Conservation (phyloP, 176 grass and related monocot species). For the Rhynchospora breviuscula region DNA sequence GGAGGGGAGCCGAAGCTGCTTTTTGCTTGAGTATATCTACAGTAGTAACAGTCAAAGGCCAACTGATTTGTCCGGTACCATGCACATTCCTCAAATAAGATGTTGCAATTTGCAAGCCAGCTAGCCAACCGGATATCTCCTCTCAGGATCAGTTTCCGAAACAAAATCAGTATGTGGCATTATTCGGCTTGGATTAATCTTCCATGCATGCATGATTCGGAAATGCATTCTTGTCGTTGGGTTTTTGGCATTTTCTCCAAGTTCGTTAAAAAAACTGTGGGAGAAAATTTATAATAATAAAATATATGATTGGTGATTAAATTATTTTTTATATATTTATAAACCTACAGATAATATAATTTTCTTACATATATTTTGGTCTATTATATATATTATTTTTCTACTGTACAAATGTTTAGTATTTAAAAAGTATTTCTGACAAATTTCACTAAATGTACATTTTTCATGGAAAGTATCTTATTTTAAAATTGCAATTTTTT, state of each 20-base stretch:
- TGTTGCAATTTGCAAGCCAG: not conserved
- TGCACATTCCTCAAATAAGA: not conserved
- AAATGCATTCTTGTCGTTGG: not conserved
- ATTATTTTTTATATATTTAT: no score
- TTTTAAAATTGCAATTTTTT: no score
- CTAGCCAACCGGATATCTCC: not conserved
- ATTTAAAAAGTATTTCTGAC: no score
- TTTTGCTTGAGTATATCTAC: not conserved
- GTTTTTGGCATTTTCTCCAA: not conserved
- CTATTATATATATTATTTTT: no score
- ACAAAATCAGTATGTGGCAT: not conserved
- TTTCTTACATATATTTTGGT: no score
- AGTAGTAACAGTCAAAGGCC: not conserved
- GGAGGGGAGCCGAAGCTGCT: not conserved
- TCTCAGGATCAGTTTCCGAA: not conserved
- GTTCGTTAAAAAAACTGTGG: not conserved
- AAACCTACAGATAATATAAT: no score
- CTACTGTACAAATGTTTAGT: no score
- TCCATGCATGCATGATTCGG: not conserved
- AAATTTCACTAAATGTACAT: no score
- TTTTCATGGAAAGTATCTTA: no score
- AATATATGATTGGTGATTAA: no score
- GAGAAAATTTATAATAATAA: no score
- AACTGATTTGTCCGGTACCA: not conserved
- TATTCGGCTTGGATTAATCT: conserved; percentile 2